Evolutionary conservation across 1,139 yeast genomes (phyloP), one percentile per base, ranked within the genome.

Genomic region (Lodderomyces theae): DNA sequence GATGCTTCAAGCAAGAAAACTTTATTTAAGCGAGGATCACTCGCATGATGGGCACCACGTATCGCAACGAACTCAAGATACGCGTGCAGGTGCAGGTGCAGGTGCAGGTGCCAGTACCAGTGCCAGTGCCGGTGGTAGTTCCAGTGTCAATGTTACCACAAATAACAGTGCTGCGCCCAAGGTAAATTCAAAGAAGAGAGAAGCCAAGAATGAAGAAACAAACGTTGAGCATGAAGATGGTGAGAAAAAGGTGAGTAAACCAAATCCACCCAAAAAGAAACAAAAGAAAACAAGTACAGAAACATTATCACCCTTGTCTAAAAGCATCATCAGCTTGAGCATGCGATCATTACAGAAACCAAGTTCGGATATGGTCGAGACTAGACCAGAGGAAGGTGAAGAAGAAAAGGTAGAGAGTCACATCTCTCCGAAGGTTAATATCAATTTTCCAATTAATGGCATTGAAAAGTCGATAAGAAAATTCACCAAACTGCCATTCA

Each of bases 1-100:
- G 32, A 86, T 88, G 86, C 75, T 74, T 45, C 66, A 68, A 34
- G 77, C 83, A 39, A 75, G 97, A 43, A 63, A 70, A 41, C 69
- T 68, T 43, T 82, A 80, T 53, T 63, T 84, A 42, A 73, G 69
- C 1, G 79, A 71, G 41, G 77, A 72, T 46, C 72, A 65, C 16
- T 12, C 34, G 10, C 23, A 37, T 24, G 39, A 37, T 21, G 22
- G 26, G 4, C 26, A 19, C 7, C 38, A 35, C 28, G 23, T 33
- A 5, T 37, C 39, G 11, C 34, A 28, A 11, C 26, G 31, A 9
- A 30, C 22, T 9, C 30, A 24, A 17, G 32, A 21, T n/a, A 34
- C 19, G 4, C 26, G 19, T 15, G 17, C 25, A 8, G 35, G 35
- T n/a, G 28, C 19, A n/a, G 19, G 9, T 21, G 3, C n/a, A 8